Evolutionary conservation across 768 basidiomycete genomes (phyloP), one percentile per base, ranked within the genome.

Genomic region (Mycena rosella): DNA sequence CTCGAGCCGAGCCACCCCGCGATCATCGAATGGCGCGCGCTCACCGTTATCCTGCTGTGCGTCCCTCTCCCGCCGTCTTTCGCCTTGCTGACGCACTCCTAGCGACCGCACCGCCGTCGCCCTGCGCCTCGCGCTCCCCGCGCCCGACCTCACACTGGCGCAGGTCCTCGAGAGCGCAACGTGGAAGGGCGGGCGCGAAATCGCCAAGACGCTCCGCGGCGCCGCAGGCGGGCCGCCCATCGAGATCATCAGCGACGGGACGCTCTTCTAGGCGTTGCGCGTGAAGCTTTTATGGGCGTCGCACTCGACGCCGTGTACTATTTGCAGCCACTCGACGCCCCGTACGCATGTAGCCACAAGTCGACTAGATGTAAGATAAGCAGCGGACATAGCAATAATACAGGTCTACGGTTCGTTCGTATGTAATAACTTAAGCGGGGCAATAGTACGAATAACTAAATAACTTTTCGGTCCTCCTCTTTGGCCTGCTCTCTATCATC

Each of bases 101-200:
- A 96, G 95, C 20, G 96, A 98, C 78, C 89, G 92, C 64, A 88
- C 96, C 60, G 92, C 92, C 0, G 81, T 87, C 36, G 84, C 84
- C 18, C 89, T 98, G 66, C 89, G 94, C 49, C 72, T 76, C 58
- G 84, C 88, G 67, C 82, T 94, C 56, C 80, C 81, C 0, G 70
- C 77, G 3, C 81, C 84, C 1, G 81, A 89, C 51, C 84, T 98
- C 27, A 86, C 88, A 0, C 86, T 96, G 10, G 91, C 96, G 0
- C 97, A 98, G 77, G 89, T 98, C 0, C 83, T 99, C 36, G 97
- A 99, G 80, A 90, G 91, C 56, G 96, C 96, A 2, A 99, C 96
- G 0, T 99, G 97, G 97, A 97, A 96, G 75, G 96, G 95, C 1
- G 97, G 97, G 5, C 84, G 97, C 5, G 95, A 97, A 79, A 94